These are phyloP conservation scores for Neurospora terricola DNA, from an alignment of 495 filamentous ascomycete genomes.

Conservation along the genomic window DNA sequence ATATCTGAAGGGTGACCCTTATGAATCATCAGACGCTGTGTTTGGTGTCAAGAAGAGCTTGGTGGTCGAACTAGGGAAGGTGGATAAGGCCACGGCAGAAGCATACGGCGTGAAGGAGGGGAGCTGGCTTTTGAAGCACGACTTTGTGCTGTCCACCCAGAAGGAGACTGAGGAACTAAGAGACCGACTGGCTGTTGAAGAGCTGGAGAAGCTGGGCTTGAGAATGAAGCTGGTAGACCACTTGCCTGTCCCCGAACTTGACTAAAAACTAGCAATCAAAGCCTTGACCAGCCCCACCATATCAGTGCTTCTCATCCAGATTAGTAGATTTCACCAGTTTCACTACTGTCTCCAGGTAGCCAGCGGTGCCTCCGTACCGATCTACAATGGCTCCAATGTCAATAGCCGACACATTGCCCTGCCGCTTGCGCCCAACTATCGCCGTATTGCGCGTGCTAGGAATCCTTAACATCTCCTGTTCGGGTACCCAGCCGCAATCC, in stretches of 20 bases:
- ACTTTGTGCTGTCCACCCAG: conserved; percentile 66
- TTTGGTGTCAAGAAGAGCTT: conserved; percentile 88
- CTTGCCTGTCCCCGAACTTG: conserved; percentile 60
- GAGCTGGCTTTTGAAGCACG: conserved; percentile 52
- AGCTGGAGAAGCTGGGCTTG: conserved; percentile 59
- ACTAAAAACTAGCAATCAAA: conserved; percentile 14
- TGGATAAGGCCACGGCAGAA: conserved; percentile 47
- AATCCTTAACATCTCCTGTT: conserved; percentile 73
- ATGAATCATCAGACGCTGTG: conserved; percentile 84
- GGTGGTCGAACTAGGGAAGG: conserved; percentile 59
- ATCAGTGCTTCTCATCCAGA: neutral
- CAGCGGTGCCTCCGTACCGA: conserved; percentile 43
- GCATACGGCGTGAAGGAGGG: conserved; percentile 63
- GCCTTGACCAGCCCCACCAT: neutral
- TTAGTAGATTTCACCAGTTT: conserved; percentile 33
- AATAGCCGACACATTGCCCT: conserved; percentile 2
- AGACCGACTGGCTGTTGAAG: conserved; percentile 61
- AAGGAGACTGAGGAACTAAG: conserved; percentile 60
- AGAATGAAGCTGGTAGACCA: conserved; percentile 72
- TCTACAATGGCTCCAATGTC: conserved; percentile 32
- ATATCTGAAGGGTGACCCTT: conserved; percentile 75
- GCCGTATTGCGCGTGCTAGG: conserved; percentile 83
- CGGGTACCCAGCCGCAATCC: conserved; percentile 64
- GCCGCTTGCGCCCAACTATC: conserved; percentile 52
- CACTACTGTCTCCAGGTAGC: conserved; percentile 44